Evolutionary conservation across 2,329 filamentous ascomycete species (phyloP).

Genomic region (Pseudocercospora eumusae): DNA sequence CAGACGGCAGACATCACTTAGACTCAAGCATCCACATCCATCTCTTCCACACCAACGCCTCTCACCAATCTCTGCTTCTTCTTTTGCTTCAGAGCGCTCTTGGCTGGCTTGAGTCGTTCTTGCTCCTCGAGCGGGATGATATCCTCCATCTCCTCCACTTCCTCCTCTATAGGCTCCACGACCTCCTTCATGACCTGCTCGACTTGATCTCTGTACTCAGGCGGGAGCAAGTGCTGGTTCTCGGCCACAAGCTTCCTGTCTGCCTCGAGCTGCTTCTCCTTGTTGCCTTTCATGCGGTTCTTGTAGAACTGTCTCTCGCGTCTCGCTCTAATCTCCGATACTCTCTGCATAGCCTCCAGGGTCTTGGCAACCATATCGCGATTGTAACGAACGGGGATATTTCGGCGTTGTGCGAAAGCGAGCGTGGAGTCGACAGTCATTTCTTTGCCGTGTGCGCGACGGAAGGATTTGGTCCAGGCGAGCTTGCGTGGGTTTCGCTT

Average conservation of each 20-base stretch:
- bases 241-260: conserved; percentile 87
- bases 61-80: conserved; percentile 50
- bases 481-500: conserved; percentile 96
- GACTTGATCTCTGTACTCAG: conserved; percentile 47
- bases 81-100: conserved; percentile 44
- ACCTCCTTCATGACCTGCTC: conserved; percentile 57
- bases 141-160: conserved; percentile 61
- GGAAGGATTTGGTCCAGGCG: conserved; percentile 95
- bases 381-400: conserved; percentile 94
- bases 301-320: conserved; percentile 93
- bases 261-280: conserved; percentile 73
- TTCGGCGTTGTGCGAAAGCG: conserved; percentile 87
- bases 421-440: conserved; percentile 94
- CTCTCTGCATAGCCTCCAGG: conserved; percentile 86
- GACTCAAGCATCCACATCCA: conserved; percentile 43
- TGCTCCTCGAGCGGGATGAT: conserved; percentile 41
- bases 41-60: conserved; percentile 46
- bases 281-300: conserved; percentile 88
- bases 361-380: conserved; percentile 85
- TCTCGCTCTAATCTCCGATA: conserved; percentile 78
- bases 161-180: conserved; percentile 56
- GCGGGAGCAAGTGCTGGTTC: conserved; percentile 87
- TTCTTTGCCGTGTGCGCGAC: conserved; percentile 75
- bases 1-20: neutral
- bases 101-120: conserved; percentile 44